Base-by-base conservation (phyloP, 208 protist genomes). In the Trypanosoma caninum region DNA sequence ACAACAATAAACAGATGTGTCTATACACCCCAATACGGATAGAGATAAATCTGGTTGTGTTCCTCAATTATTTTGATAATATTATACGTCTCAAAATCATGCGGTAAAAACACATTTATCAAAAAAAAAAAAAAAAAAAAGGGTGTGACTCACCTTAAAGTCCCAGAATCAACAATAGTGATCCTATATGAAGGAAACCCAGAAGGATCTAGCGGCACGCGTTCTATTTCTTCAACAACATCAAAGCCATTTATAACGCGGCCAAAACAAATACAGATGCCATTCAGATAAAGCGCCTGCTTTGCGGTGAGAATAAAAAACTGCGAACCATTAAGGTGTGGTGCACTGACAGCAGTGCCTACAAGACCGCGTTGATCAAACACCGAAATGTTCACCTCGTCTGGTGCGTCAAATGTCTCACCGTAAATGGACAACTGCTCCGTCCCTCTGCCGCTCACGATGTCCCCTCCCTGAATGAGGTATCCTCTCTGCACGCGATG, bases 391-490 rank as follows among this genome's bases (percentile, higher is more conserved):
- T 89, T 87, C 76, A 97, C 97, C 78, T 99, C 97, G 53, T 99
- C 95, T 40, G 78, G 79, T n/a, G 96, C 96, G 63, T 97, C 87
- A 55, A 90, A 94, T 27, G 75, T 91, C 23, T 92, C 90, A 66
- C 97, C 97, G 72, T 98, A 99, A 69, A 99, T 98, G 45, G 92
- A 99, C 34, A 98, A 80, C 56, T 98, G 97, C 56, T 90, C 95
- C 9, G 71, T 94, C 31, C 98, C 98, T 46, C 94, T 76, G 44
- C 59, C 79, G n/a, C 57, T 77, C 22, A 88, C 78, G 55, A 94
- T 66, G 51, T 96, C 90, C 5, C 90, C 90, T 18, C 93, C 93
- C 67, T 98, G 97, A 33, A 96, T 71, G 2, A 98, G 66, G 71
- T 97, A 98, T 13, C 80, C 82, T 8, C 67, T 71, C 31, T 95